Base-by-base conservation (phyloP, 192 early-diverging fungal species). In the Entomortierella parvispora region DNA sequence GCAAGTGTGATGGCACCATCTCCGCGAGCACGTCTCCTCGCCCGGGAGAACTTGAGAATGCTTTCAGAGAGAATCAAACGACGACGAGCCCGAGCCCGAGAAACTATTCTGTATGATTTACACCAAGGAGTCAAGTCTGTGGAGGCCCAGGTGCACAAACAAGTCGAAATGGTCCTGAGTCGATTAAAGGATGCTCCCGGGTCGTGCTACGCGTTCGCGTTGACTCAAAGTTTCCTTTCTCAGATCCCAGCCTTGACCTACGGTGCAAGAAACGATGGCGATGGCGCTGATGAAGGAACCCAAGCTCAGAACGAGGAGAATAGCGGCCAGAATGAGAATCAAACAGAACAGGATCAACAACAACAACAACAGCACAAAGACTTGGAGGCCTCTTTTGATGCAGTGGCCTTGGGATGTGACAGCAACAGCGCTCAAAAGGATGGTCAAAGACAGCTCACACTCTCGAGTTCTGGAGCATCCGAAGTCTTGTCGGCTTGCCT, bases 91-190 rank as follows among this genome's bases (percentile, higher is more conserved):
- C 56, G 63, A 20, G 58, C 71, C 10, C 43, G 63, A 10, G 71
- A 60, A 26, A 60, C 62, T 4, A 60, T 75, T 22, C 29, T 75
- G n/a, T 65, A 58, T 25, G 70, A 72, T 52, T 18, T 72, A 2
- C 70, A 72, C 51, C 70, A 72, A 23, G 70, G 70, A 17, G 70
- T 72, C 26, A 72, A 59, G 20, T 17, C 34, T 20, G 62, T 72
- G 1, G 70, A 76, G 46, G 65, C 64, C 0, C 58, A 67, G 29
- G 65, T 76, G 5, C 71, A 76, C 42, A 58, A 58, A 49, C 64
- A 67, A 22, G 71, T 76, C 9, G 65, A 67, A 26, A 62, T 76
- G 58, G 71, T 76, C 12, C 20, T 66, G 33, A 76, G 65, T 62
- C 71, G 71, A 28, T 48, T 76, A 2, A 76, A 76, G 37, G 58